phyloP scores from a whole-genome alignment of 768 basidiomycete genomes.

The Boletus pseudopeckii region DNA sequence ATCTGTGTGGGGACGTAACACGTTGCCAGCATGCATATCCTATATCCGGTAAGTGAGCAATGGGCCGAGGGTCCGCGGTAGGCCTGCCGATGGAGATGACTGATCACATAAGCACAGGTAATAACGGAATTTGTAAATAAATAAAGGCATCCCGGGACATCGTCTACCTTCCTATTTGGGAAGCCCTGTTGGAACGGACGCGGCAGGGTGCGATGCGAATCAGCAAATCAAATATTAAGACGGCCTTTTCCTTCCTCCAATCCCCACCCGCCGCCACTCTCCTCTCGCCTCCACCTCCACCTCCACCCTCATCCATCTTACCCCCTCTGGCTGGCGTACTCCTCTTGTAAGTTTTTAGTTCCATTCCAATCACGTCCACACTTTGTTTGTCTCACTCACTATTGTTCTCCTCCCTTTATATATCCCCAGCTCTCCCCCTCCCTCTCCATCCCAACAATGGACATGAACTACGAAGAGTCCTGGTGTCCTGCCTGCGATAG shows the following conservation, averaged over 20 bases:
- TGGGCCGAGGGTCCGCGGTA: constrained; percentile 34
- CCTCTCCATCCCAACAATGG: constrained; percentile 25
- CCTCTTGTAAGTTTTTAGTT: constrained; percentile 6
- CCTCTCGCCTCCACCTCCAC: constrained; percentile 13
- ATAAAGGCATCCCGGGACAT: constrained; percentile 25
- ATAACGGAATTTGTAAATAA: constrained; percentile 32
- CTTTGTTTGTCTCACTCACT: constrained; percentile 21
- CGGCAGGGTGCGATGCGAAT: constrained; percentile 32
- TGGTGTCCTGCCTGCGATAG: constrained; percentile 82
- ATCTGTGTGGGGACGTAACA: constrained; percentile 27
- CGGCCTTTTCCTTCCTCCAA: constrained; percentile 29
- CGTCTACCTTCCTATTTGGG: constrained; percentile 14
- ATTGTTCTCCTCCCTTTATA: constrained; percentile 12
- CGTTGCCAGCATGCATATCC: constrained; percentile 24
- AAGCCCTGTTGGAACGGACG: constrained; percentile 15
- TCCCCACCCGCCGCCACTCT: constrained; percentile 23
- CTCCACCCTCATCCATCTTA: not conserved
- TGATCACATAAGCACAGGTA: constrained; percentile 29
- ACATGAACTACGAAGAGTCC: constrained; percentile 54
- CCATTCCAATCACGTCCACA: not conserved
- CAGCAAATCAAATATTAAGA: constrained; percentile 39
- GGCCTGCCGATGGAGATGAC: constrained; percentile 24
- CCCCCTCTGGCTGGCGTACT: not conserved
- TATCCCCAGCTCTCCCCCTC: constrained; percentile 9
- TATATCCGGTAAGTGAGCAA: not conserved